These are phyloP conservation scores for Trichophyton verrucosum DNA, from an alignment of 2,329 filamentous ascomycete genomes.

Conservation along the genomic window DNA sequence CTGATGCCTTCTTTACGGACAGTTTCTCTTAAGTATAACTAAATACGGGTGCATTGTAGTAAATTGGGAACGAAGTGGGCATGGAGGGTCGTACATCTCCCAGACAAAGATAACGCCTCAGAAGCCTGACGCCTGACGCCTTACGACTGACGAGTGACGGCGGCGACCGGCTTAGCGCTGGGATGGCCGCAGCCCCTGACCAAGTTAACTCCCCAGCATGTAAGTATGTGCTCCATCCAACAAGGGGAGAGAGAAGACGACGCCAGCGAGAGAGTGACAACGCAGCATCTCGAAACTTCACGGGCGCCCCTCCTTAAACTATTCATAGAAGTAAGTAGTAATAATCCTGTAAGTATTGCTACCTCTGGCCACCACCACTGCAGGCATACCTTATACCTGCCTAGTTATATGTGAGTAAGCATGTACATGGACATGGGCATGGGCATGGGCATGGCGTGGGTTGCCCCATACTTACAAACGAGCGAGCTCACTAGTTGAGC, in stretches of 20 bases:
- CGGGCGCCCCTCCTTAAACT: background rate
- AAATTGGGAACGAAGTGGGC: no score
- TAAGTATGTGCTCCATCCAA: no score
- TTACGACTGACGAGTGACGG: background rate
- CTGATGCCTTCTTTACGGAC: background rate
- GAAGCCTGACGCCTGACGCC: slow-evolving; percentile 2
- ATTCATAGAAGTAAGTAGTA: background rate
- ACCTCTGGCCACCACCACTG: no score
- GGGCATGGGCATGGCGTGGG: background rate
- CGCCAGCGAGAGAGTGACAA: background rate
- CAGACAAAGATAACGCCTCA: background rate
- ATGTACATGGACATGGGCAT: no score
- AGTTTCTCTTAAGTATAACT: background rate
- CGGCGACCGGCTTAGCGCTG: background rate
- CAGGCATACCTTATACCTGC: background rate
- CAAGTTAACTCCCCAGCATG: background rate
- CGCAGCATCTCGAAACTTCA: slow-evolving; percentile 1
- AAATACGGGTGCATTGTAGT: background rate
- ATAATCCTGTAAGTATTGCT: no score
- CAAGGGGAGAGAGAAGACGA: background rate
- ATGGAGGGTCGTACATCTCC: no score
- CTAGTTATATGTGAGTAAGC: no score
- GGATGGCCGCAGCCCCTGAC: background rate
- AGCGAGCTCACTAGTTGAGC: background rate
- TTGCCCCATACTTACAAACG: background rate